Evolutionary conservation across 2,329 filamentous ascomycete species (phyloP).

Genomic region (Fusarium sp.): DNA sequence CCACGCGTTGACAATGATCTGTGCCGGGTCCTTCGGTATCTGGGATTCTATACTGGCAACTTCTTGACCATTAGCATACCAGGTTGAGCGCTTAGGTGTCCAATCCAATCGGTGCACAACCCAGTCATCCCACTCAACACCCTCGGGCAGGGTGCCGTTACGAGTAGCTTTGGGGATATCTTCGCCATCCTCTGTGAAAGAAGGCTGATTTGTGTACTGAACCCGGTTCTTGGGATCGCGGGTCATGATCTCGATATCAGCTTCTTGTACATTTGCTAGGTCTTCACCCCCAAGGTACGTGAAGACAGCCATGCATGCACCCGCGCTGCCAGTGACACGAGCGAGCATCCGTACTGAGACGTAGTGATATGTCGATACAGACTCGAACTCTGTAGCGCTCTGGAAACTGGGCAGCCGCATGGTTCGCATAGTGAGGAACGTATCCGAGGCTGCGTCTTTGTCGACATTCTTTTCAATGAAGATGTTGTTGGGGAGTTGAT

Average conservation of each 20-base stretch:
- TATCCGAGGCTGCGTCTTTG: conserved; percentile 44
- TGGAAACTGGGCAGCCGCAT: conserved; percentile 54
- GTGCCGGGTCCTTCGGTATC: conserved; percentile 60
- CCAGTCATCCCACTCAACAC: conserved; percentile 61
- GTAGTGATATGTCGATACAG: conserved; percentile 42
- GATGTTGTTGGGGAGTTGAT: conserved; percentile 54
- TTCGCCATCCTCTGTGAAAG: conserved; percentile 54
- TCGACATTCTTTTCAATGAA: conserved; percentile 57
- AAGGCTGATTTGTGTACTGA: conserved; percentile 69
- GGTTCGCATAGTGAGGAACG: conserved; percentile 59
- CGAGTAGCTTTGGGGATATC: conserved; percentile 56
- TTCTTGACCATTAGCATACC: conserved; percentile 62
- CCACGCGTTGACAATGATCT: conserved; percentile 68
- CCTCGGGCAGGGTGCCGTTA: conserved; percentile 56
- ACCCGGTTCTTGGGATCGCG: conserved; percentile 53
- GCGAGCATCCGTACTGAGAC: conserved; percentile 58
- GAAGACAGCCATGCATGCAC: conserved; percentile 62
- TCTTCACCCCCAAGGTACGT: conserved; percentile 54
- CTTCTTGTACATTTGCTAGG: conserved; percentile 55
- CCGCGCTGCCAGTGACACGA: conserved; percentile 56
- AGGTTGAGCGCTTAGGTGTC: conserved; percentile 60
- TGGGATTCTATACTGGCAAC: conserved; percentile 63
- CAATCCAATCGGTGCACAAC: conserved; percentile 68
- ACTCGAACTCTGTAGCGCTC: conserved; percentile 58
- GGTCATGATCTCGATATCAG: conserved; percentile 63